Evolutionary conservation across 73 alveolate species (phyloP), one percentile per base, ranked within the genome.

Genomic region (Urostyla sp.): DNA sequence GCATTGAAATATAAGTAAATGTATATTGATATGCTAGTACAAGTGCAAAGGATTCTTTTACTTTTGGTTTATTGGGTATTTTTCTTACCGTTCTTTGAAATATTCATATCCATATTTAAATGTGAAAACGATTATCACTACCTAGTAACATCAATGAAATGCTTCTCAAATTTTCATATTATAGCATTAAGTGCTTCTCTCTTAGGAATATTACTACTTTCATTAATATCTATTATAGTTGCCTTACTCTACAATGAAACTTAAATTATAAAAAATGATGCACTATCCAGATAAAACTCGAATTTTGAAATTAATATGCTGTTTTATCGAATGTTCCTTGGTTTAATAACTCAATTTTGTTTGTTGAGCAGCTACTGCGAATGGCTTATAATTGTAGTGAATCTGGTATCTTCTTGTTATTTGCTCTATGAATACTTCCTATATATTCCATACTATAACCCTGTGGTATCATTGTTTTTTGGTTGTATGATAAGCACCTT

Each of bases 161-260:
- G 89, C 60, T 77, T 23, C 26, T 24, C 24, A 28, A 49, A 60
- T 45, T 51, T 16, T 13, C 89, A 77, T 37, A 36, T 55, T 0
- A 46, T 45, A 3, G 4, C 24, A 28, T 15, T 45, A 27, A 20
- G 58, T 0, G 31, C 61, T 4, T 24, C 82, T 11, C 1, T 61
- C 13, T 24, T 77, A 15, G 56, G 49, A 13, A 18, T 77, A 0
- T 27, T 77, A 16, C 15, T 24, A 20, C 34, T 44, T 26, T 7
- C 61, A 18, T 8, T 38, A 20, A 20, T 77, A 16, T 60, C 28
- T 49, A 27, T 46, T 10, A 30, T 77, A 32, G 46, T 77, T 45
- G 75, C 89, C 11, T n/a, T 61, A 1, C 67, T 77, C 0, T 77
- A 77, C 40, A 77, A 77, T 60, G 89, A 77, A 34, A 77, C 89